phyloP scores from a whole-genome alignment of 2,329 filamentous ascomycete genomes.

The Lecanicillium sp. region DNA sequence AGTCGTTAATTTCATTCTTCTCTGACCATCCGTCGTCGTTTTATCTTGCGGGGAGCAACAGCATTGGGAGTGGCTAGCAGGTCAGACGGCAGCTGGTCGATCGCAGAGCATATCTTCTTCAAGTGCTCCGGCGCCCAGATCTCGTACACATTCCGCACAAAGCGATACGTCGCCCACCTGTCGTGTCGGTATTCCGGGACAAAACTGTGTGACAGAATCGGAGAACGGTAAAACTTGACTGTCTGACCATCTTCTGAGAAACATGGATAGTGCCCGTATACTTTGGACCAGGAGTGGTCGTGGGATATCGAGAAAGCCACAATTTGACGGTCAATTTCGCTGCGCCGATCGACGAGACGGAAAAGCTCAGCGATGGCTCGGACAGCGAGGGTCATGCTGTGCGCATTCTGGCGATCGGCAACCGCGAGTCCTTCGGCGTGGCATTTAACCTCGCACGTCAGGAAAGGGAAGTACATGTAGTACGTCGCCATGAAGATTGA shows the following conservation, averaged over 20 bases:
- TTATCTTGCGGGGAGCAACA: too few species aligned
- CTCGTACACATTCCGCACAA: conserved; percentile 2
- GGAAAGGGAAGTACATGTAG: conserved; percentile 41
- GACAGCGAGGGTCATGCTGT: conserved; percentile 23
- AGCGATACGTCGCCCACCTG: conserved; percentile 8
- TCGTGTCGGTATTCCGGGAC: neutral
- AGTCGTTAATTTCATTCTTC: too few species aligned
- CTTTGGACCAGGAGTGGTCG: neutral
- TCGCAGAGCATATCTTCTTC: neutral
- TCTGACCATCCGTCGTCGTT: too few species aligned
- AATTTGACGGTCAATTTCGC: conserved; percentile 31
- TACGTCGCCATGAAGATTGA: conserved; percentile 39
- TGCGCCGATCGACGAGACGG: conserved; percentile 26
- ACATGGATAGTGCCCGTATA: conserved; percentile 7
- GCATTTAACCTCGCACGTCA: conserved; percentile 41
- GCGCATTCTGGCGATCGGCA: conserved; percentile 31
- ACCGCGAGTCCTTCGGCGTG: conserved; percentile 28
- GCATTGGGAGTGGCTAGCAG: too few species aligned
- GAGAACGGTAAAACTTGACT: neutral
- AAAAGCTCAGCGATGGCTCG: conserved; percentile 33
- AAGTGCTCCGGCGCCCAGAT: neutral
- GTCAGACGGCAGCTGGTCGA: conserved; percentile 1
- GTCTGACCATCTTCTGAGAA: neutral
- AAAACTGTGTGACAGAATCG: neutral
- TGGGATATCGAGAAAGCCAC: conserved; percentile 8